Conservation (phyloP, 164 flowering plant species). For the Berberis thunbergii region DNA sequence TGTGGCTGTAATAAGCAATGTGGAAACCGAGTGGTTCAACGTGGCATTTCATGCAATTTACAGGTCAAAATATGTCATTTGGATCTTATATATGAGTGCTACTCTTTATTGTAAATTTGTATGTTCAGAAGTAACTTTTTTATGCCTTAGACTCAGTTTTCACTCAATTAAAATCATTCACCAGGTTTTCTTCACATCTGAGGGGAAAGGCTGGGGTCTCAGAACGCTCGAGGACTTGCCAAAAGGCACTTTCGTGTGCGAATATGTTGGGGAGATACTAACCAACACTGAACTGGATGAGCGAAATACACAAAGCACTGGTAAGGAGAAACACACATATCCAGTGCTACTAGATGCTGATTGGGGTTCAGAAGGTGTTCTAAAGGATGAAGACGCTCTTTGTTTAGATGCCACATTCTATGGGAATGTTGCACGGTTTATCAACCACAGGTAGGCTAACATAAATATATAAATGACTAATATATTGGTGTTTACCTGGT, state of each 20-base stretch:
- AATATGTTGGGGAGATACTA: slow-evolving; percentile 88
- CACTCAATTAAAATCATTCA: not conserved
- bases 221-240: slow-evolving; percentile 75
- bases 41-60: slow-evolving; percentile 67
- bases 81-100: not conserved
- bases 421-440: slow-evolving; percentile 91
- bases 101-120: not conserved
- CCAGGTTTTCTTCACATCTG: slow-evolving; percentile 72
- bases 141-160: not conserved
- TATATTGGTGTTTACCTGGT: no score
- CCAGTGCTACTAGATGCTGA: slow-evolving; percentile 75
- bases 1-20: slow-evolving; percentile 79
- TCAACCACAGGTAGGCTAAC: slow-evolving; percentile 56
- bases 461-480: no score
- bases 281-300: slow-evolving; percentile 53
- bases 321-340: slow-evolving; percentile 30
- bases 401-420: slow-evolving; percentile 70
- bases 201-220: slow-evolving; percentile 93
- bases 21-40: slow-evolving; percentile 89
- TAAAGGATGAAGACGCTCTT: slow-evolving; percentile 75
- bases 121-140: not conserved
- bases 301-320: slow-evolving; percentile 28
- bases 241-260: slow-evolving; percentile 89
- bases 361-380: slow-evolving; percentile 54
- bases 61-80: slow-evolving; percentile 40